Evolutionary conservation across 1,284 basidiomycete genomes (phyloP), one percentile per base, ranked within the genome.

Genomic region (Coniferiporia sulphurascens): DNA sequence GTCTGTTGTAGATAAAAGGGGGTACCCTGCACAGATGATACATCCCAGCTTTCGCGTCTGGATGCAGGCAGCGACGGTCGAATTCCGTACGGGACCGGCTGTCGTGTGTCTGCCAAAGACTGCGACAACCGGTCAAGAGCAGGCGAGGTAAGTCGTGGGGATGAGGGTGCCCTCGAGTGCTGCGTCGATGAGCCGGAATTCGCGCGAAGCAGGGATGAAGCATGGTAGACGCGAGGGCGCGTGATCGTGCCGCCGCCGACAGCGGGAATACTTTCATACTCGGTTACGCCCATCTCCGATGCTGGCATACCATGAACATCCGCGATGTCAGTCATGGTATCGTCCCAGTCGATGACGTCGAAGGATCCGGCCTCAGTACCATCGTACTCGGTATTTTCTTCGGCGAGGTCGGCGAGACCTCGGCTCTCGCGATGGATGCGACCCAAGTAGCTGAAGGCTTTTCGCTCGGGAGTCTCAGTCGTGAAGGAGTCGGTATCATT

Each of bases 321-420:
- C 2, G 45, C 44, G 10, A 62, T 72, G 54, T 76, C 75, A 0
- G 75, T 71, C 6, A 75, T 65, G 9, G 74, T 69, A 32, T 84
- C 82, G 27, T 86, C 84, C 89, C 89, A 91, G 54, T 87, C 85
- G 6, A 84, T 74, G 32, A 83, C 76, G 60, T 85, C 84, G 61
- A 83, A 87, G 5, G 84, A 80, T 17, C 69, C 76, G n/a, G 74
- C 76, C 19, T 76, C 77, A 45, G 75, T 73, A 13, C 79, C 80
- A 3, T 75, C 73, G n/a, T 75, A 71, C 10, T 78, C 79, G 27
- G 71, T 73, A n/a, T 70, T 66, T 65, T 91, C 87, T 69, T 92
- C 90, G 0, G 85, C 74, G n/a, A 93, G 82, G 67, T 91, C 89
- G 3, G 85, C 89, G 2, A 93, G 78, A 10, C 91, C 91, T 63